Evolutionary conservation across 2,329 filamentous ascomycete genomes (phyloP).

Genomic region (Basipetospora sp.): DNA sequence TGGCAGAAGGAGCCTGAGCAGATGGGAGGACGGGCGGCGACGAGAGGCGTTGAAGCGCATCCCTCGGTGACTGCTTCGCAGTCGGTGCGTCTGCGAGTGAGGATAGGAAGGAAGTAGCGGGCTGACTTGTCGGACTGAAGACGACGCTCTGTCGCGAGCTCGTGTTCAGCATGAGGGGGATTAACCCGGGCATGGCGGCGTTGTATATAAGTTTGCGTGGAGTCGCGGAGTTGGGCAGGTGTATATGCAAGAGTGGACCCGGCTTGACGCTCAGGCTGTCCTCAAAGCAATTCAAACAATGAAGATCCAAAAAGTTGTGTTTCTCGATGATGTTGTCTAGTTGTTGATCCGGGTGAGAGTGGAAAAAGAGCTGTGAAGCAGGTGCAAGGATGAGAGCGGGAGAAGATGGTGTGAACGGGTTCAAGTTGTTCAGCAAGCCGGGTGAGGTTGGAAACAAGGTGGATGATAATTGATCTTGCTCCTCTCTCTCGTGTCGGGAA

Average conservation of each 20-base stretch:
- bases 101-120: neutral
- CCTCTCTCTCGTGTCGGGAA: too few relatives aligned
- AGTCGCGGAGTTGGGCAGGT: neutral
- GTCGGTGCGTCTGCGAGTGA: neutral
- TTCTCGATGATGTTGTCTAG: neutral
- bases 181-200: slow-evolving; percentile 17
- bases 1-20: neutral
- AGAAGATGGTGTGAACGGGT: neutral
- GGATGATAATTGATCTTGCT: too few relatives aligned
- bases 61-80: neutral
- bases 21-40: neutral
- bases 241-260: too few relatives aligned
- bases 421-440: too few relatives aligned
- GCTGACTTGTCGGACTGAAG: neutral
- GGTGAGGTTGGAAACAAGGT: too few relatives aligned
- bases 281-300: too few relatives aligned
- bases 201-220: too few relatives aligned
- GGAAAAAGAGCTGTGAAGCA: neutral
- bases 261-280: neutral
- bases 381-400: neutral
- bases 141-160: slow-evolving; percentile 8
- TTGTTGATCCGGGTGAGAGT: neutral
- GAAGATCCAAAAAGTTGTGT: too few relatives aligned
- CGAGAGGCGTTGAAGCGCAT: neutral
- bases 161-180: slow-evolving; percentile 17